A percentile compares a stretch with the other conserved stretches of the same genome.
Evolutionary conservation across 305 asterid genomes (phyloP).

Genomic region (Rubia occidens): DNA sequence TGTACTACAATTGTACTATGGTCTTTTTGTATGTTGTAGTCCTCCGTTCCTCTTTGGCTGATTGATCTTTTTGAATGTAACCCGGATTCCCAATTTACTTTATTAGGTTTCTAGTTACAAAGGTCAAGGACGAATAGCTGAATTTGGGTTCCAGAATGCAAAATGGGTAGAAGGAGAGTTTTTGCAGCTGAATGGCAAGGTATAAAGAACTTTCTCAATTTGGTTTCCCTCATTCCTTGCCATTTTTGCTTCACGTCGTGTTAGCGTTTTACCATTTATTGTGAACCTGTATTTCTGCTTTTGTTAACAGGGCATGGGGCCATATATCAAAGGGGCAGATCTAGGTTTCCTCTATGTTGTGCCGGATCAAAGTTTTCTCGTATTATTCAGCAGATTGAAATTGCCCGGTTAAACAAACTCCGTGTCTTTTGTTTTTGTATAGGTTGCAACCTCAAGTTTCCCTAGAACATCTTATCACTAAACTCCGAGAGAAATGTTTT

Average conservation of each 20-base stretch:
- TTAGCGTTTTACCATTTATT: neutral
- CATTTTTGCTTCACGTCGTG: neutral
- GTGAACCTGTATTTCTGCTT: neutral
- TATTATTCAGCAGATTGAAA: constrained; percentile 78
- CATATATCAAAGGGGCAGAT: constrained; percentile 82
- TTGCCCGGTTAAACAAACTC: constrained; percentile 51
- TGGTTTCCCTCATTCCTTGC: neutral
- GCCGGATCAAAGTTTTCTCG: constrained; percentile 90
- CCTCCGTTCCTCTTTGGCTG: neutral
- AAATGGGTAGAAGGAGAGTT: constrained; percentile 96
- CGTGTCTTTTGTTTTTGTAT: neutral
- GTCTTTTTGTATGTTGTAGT: neutral
- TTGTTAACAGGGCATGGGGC: constrained; percentile 60
- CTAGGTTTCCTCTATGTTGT: constrained; percentile 81
- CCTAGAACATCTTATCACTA: neutral
- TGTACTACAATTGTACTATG: neutral
- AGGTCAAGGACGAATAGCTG: constrained; percentile 94
- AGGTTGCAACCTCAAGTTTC: neutral
- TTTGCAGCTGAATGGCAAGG: constrained; percentile 88
- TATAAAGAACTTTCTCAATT: constrained; percentile 14
- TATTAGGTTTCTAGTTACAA: constrained; percentile 64
- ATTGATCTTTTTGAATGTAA: neutral
- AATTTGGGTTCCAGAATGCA: constrained; percentile 69
- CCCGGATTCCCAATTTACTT: neutral
- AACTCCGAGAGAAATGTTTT: constrained; percentile 4